Evolutionary conservation across 495 filamentous ascomycete species (phyloP).

Genomic region (Penicillium diatomitis): DNA sequence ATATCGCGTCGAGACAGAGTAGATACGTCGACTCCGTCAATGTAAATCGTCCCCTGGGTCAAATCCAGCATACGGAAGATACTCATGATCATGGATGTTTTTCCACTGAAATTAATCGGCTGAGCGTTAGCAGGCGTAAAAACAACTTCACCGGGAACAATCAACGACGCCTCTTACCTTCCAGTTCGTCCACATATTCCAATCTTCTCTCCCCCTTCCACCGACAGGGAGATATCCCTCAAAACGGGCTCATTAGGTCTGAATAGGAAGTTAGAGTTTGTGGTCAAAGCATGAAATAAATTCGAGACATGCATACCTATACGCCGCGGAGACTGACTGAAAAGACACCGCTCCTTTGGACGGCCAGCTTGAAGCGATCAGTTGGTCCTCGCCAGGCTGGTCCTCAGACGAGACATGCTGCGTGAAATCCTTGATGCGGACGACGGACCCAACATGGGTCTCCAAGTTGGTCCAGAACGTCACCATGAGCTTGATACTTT

Average conservation of each 20-base stretch:
- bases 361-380: slow-evolving; percentile 40
- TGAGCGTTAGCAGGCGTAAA: background rate
- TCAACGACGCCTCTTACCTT: slow-evolving; percentile 20
- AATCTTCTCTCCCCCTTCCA: slow-evolving; percentile 49
- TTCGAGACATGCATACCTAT: slow-evolving; percentile 21
- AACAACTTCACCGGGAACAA: background rate
- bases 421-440: slow-evolving; percentile 49
- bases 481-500: slow-evolving; percentile 41
- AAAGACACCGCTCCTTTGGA: slow-evolving; percentile 44
- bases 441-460: slow-evolving; percentile 47
- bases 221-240: slow-evolving; percentile 38
- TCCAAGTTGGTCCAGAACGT: slow-evolving; percentile 52
- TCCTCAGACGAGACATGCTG: slow-evolving; percentile 41
- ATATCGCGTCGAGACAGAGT: slow-evolving; percentile 38
- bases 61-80: slow-evolving; percentile 48
- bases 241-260: slow-evolving; percentile 37
- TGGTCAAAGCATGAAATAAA: background rate
- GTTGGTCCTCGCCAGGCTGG: slow-evolving; percentile 27
- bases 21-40: slow-evolving; percentile 42
- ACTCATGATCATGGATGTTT: slow-evolving; percentile 40
- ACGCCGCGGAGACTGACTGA: slow-evolving; percentile 29
- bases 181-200: slow-evolving; percentile 44
- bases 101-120: slow-evolving; percentile 25
- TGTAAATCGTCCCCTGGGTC: slow-evolving; percentile 29
- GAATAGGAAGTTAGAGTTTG: slow-evolving; percentile 3